phyloP scores from a whole-genome alignment of 805 yeast species.

The Pichia gijzeniarum region DNA sequence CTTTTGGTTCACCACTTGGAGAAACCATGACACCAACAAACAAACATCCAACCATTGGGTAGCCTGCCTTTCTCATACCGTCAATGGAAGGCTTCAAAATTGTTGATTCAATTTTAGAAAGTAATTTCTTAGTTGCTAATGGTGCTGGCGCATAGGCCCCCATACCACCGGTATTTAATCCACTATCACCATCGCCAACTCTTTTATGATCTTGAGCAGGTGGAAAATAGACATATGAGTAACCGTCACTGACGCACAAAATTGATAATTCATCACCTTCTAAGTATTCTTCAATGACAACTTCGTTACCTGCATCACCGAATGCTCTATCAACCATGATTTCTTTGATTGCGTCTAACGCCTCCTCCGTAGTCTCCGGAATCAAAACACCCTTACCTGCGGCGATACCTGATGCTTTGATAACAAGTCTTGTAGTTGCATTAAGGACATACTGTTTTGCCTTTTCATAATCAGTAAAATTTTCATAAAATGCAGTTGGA shows the following conservation, averaged over 20 bases:
- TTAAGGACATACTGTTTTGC: conserved; percentile 67
- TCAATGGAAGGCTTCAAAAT: conserved; percentile 86
- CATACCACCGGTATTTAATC: conserved; percentile 99
- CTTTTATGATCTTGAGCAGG: conserved; percentile 99
- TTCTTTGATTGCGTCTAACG: conserved; percentile 71
- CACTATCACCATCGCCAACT: conserved; percentile 86
- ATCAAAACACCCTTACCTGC: conserved; percentile 98
- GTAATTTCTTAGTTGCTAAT: conserved; percentile 70
- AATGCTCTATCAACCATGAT: conserved; percentile 87
- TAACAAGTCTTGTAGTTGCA: conserved; percentile 71
- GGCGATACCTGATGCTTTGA: conserved; percentile 97
- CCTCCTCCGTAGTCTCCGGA: conserved; percentile 80
- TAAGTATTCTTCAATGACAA: conserved; percentile 90
- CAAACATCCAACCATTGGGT: conserved; percentile 91
- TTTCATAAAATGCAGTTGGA: conserved; percentile 89
- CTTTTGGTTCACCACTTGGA: conserved; percentile 78
- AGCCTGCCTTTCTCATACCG: conserved; percentile 94
- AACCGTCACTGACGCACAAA: conserved; percentile 89
- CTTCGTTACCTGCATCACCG: conserved; percentile 91
- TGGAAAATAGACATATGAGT: conserved; percentile 83
- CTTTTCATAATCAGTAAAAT: conserved; percentile 67
- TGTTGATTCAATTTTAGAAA: conserved; percentile 62
- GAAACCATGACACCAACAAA: conserved; percentile 94
- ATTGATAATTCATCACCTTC: conserved; percentile 97
- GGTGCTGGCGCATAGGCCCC: conserved; percentile 99